These are phyloP conservation scores for Claviceps capensis DNA, from an alignment of 2,329 filamentous ascomycete species.

Conservation along the genomic window DNA sequence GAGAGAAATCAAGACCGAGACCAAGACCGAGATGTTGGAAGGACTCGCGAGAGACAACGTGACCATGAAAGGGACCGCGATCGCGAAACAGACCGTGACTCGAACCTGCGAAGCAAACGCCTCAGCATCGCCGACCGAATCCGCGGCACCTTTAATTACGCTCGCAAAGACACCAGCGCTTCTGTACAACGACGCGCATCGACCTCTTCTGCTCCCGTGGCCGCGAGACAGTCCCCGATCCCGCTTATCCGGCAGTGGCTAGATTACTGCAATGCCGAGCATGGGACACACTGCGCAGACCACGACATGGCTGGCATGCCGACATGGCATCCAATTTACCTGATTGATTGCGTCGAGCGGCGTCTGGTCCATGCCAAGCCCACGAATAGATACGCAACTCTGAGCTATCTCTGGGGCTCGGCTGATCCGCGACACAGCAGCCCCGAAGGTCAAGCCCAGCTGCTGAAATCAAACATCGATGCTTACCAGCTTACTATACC, in stretches of 20 bases:
- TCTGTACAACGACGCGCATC: conserved; percentile 19
- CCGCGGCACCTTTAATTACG: conserved; percentile 20
- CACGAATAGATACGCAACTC: conserved; percentile 27
- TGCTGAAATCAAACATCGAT: conserved; percentile 23
- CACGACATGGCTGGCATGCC: conserved; percentile 11
- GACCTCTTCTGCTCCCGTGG: conserved; percentile 12
- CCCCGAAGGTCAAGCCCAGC: conserved; percentile 16
- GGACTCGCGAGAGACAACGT: conserved; percentile 2
- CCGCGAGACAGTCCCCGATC: conserved; percentile 21
- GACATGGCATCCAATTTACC: conserved; percentile 27
- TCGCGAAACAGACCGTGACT: conserved; percentile 14
- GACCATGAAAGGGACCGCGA: conserved; percentile 11
- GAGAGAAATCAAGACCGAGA: neutral
- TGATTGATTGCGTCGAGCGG: conserved; percentile 27
- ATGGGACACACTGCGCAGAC: conserved; percentile 25
- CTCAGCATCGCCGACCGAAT: conserved; percentile 28
- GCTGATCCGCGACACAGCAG: conserved; percentile 13
- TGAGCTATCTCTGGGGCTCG: conserved; percentile 31
- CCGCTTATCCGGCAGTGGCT: conserved; percentile 29
- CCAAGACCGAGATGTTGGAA: conserved; percentile 3
- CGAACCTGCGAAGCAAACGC: conserved; percentile 20
- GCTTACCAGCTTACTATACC: conserved; percentile 21
- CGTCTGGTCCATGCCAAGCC: conserved; percentile 25
- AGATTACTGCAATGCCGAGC: conserved; percentile 27
- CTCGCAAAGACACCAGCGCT: conserved; percentile 15